phyloP scores from a whole-genome alignment of 805 yeast species.

The Candida fluviatilis region DNA sequence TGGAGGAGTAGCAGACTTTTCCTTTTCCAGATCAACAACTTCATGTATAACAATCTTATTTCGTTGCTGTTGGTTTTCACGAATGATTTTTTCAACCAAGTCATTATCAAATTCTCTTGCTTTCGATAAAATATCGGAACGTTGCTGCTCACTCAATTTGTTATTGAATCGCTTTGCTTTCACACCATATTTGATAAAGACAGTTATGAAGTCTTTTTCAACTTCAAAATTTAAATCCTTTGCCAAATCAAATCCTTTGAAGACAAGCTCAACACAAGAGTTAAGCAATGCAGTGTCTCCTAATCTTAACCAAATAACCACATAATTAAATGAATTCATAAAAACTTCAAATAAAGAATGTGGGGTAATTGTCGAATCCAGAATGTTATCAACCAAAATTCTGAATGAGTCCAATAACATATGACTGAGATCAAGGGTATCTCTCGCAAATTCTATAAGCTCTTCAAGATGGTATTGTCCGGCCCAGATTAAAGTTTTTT shows the following conservation, averaged over 20 bases:
- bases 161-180: constrained; percentile 66
- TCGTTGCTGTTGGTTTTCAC: constrained; percentile 4
- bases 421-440: constrained; percentile 75
- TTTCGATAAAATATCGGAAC: constrained; percentile 55
- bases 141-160: constrained; percentile 64
- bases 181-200: constrained; percentile 60
- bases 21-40: constrained; percentile 4
- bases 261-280: constrained; percentile 69
- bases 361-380: constrained; percentile 7
- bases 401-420: constrained; percentile 62
- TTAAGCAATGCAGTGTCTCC: constrained; percentile 72
- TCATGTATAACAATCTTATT: not conserved
- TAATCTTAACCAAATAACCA: constrained; percentile 77
- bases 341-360: constrained; percentile 45
- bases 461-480: constrained; percentile 48
- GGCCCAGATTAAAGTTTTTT: constrained; percentile 75
- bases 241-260: constrained; percentile 63
- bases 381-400: constrained; percentile 24
- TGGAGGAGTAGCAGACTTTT: constrained; percentile 7
- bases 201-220: constrained; percentile 48
- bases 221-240: constrained; percentile 47
- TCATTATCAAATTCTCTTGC: constrained; percentile 53
- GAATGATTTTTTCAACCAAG: constrained; percentile 47
- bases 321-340: constrained; percentile 58
- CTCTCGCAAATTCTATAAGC: constrained; percentile 80